Conservation (phyloP, 176 grass and related monocot genomes). For the Tuctoria greenei region DNA sequence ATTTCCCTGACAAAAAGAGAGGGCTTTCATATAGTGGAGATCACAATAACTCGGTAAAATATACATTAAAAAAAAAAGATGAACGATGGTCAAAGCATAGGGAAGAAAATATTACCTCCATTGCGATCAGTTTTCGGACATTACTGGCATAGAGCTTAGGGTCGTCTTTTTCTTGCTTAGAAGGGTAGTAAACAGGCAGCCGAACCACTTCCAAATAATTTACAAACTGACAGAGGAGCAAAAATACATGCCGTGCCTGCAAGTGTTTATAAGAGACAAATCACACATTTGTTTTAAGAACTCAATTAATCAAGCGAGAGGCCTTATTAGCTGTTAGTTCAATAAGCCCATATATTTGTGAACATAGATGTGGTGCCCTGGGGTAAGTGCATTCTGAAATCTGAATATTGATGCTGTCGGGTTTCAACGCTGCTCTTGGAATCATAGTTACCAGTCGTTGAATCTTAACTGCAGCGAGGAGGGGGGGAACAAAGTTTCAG, state of each 20-base stretch:
- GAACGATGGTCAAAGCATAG: slow-evolving; percentile 7
- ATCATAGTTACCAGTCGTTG: background rate
- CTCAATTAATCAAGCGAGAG: slow-evolving; percentile 15
- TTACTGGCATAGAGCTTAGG: slow-evolving; percentile 71
- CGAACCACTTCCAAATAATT: slow-evolving; percentile 88
- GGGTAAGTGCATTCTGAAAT: background rate
- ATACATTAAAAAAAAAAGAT: background rate
- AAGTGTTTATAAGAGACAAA: slow-evolving; percentile 32
- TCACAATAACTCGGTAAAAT: background rate
- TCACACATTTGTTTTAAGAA: background rate
- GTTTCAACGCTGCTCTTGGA: background rate
- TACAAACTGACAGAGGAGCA: slow-evolving; percentile 90
- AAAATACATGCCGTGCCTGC: slow-evolving; percentile 77
- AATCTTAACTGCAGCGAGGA: background rate
- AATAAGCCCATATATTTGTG: background rate
- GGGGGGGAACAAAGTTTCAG: background rate
- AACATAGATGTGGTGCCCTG: background rate
- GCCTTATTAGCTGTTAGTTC: background rate
- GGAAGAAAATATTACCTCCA: slow-evolving; percentile 49
- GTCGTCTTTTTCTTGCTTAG: slow-evolving; percentile 87
- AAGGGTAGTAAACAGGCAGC: slow-evolving; percentile 81
- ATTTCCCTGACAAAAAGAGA: slow-evolving; percentile 66
- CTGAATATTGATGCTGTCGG: background rate
- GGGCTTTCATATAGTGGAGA: slow-evolving; percentile 9
- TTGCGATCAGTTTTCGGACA: slow-evolving; percentile 73